Base-by-base conservation (phyloP, 108 stramenopile species). In the Cyclotella atomus region DNA sequence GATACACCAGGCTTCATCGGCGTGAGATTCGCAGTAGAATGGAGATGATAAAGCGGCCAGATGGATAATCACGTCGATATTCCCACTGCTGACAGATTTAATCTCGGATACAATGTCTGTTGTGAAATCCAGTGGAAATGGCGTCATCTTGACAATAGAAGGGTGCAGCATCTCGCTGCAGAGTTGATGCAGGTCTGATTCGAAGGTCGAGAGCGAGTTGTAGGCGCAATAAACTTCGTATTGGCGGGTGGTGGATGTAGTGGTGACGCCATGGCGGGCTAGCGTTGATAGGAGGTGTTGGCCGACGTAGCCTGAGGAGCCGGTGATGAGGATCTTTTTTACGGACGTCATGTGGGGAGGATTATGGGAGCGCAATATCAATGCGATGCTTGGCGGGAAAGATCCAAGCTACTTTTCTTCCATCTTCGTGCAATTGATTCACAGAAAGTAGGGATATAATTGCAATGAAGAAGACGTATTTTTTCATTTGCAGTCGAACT, bases 251-350 rank as follows among this genome's bases (percentile, higher is more conserved):
- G 19, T 27, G 6, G n/a, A 36, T 12, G 30, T 45, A 4, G 9
- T 23, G 12, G 34, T 19, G 25, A 75, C 14, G 19, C 72, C 72
- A 16, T 61, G 24, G 17, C 80, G 49, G 20, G 83, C 86, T 21
- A 87, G 50, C 19, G 71, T 25, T 23, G 69, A 30, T 32, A 93
- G 66, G n/a, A 91, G 43, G 47, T 93, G 90, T 50, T 93, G 89
- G 6, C 92, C 92, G 23, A 93, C 66, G 67, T 86, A 93, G 24
- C 92, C 92, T 12, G 87, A 85, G 0, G 92, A 78, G 57, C 92
- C 92, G 2, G 92, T 93, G 19, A 93, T 56, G 34, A 91, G 60
- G 25, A 83, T 68, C 21, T 68, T 83, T 24, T 41, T 49, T 12
- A n/a, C n/a, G 17, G 47, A n/a, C n/a, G 47, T n/a, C 47, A 41